phyloP scores from a whole-genome alignment of 192 early-diverging fungal species.

The Linnemannia exigua region DNA sequence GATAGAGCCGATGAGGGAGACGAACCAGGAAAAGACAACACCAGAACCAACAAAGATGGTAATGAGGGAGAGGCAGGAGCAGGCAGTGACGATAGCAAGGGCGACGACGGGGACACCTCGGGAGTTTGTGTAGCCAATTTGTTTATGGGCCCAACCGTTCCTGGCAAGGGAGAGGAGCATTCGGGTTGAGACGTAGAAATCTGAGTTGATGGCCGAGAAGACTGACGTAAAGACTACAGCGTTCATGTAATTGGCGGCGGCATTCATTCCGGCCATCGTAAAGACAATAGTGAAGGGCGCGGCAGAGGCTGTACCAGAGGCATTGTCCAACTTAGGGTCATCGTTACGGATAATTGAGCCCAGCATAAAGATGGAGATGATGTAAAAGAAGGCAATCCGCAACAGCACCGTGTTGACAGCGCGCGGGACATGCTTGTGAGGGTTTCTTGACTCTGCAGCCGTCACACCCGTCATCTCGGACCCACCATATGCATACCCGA shows the following conservation, averaged over 20 bases:
- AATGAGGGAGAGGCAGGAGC: conserved; percentile 73
- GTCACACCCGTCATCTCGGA: conserved; percentile 91
- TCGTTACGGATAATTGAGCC: conserved; percentile 71
- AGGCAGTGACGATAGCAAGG: conserved; percentile 69
- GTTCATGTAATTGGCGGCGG: conserved; percentile 78
- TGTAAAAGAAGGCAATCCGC: conserved; percentile 78
- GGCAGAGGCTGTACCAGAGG: conserved; percentile 63
- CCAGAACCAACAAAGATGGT: conserved; percentile 75
- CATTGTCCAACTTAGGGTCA: conserved; percentile 63
- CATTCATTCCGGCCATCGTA: conserved; percentile 66
- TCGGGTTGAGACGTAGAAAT: conserved; percentile 85
- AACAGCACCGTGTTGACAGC: conserved; percentile 79
- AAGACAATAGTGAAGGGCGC: conserved; percentile 79
- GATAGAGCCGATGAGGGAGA: conserved; percentile 75
- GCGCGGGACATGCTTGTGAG: conserved; percentile 73
- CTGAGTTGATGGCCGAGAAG: conserved; percentile 85
- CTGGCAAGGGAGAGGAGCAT: conserved; percentile 80
- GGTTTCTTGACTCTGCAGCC: conserved; percentile 83
- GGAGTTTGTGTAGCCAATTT: conserved; percentile 71
- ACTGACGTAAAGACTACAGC: conserved; percentile 75
- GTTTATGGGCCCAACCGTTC: conserved; percentile 79
- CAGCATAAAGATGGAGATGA: conserved; percentile 72
- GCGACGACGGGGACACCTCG: conserved; percentile 75
- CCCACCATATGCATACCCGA: conserved; percentile 87
- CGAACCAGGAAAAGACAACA: conserved; percentile 74